A percentile compares a stretch with the other conserved stretches of the same genome.
These are phyloP conservation scores for Mycena pura DNA, from an alignment of 768 basidiomycete species.

Conservation along the genomic window DNA sequence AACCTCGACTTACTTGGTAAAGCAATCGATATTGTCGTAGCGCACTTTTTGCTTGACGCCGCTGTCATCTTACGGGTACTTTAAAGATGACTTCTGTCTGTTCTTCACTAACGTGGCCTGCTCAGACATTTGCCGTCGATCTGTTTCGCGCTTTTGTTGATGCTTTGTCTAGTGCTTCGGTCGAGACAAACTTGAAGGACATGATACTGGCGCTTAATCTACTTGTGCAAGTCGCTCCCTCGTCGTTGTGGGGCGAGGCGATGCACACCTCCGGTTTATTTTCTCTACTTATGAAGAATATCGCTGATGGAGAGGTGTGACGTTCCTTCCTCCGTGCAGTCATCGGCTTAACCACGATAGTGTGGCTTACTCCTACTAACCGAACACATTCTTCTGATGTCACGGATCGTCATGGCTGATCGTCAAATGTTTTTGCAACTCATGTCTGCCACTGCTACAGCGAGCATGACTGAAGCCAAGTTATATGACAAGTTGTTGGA, in stretches of 20 bases:
- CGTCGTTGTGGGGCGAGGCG: slow-evolving; percentile 72
- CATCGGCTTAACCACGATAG: slow-evolving; percentile 33
- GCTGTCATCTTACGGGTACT: slow-evolving; percentile 66
- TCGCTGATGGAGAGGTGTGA: slow-evolving; percentile 73
- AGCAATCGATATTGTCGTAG: slow-evolving; percentile 71
- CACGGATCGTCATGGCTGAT: slow-evolving; percentile 75
- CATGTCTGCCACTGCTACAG: slow-evolving; percentile 64
- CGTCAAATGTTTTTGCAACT: slow-evolving; percentile 73
- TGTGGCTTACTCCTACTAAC: slow-evolving; percentile 56
- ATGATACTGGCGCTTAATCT: slow-evolving; percentile 66
- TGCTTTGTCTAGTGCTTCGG: slow-evolving; percentile 57
- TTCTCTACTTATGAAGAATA: slow-evolving; percentile 58
- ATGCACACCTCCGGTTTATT: slow-evolving; percentile 82
- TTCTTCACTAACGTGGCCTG: background rate
- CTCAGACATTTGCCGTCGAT: slow-evolving; percentile 59
- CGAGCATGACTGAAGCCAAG: slow-evolving; percentile 55
- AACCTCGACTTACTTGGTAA: slow-evolving; percentile 81
- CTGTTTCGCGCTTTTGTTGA: slow-evolving; percentile 62
- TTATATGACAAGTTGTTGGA: slow-evolving; percentile 74
- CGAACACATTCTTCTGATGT: slow-evolving; percentile 75
- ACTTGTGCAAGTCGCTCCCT: slow-evolving; percentile 68
- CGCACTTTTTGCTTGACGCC: slow-evolving; percentile 80
- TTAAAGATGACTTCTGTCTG: background rate
- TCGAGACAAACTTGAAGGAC: slow-evolving; percentile 63
- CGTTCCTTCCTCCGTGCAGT: background rate